Base-by-base conservation (phyloP, 2,329 filamentous ascomycete species). In the Zymoseptoria crescenta region DNA sequence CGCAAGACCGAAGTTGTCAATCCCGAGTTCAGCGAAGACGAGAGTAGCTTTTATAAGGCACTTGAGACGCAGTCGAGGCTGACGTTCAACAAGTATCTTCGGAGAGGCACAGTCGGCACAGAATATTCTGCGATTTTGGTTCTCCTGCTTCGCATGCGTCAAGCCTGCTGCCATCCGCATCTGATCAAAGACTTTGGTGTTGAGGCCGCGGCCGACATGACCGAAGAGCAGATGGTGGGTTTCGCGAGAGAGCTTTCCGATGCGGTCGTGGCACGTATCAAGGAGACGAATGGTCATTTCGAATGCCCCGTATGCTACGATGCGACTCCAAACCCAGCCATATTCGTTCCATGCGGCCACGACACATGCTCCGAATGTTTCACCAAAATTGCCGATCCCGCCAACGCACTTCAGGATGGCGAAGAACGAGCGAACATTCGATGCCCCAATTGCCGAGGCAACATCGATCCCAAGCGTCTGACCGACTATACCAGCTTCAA, bases 271-370 rank as follows among this genome's bases (percentile, higher is more conserved):
- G 69, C 77, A n/a, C 83, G 89, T 6, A 80, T 94, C 69, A 87
- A 78, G 63, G 74, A 77, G 10, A 74, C 77, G 5, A 79, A 84
- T 1, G 81, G 79, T 20, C 68, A 70, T 1, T 89, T 93, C 54
- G 87, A 92, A 70, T 96, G 91, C 68, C 89, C 89, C 0, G 85
- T 94, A 20, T 96, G 91, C 71, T 86, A 88, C 59, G 91, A 96
- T 67, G 85, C 80, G 2, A 83, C 87, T 6, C 79, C 82, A 13
- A 91, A 92, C 62, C 88, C 89, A 0, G 83, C 83, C 2, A 89
- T 96, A 63, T 87, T 92, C 72, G 79, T 90, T 55, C 90, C 90
- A 1, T 96, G 91, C 68, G 91, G 91, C 1, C 91, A 96, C 69
- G 84, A 87, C 60, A 85, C 85, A 24, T 96, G 91, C 73, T 77